Percentiles rank a stretch among this genome's conserved stretches.
Conservation (phyloP, 805 yeast species). For the Candida rishiriensis region DNA sequence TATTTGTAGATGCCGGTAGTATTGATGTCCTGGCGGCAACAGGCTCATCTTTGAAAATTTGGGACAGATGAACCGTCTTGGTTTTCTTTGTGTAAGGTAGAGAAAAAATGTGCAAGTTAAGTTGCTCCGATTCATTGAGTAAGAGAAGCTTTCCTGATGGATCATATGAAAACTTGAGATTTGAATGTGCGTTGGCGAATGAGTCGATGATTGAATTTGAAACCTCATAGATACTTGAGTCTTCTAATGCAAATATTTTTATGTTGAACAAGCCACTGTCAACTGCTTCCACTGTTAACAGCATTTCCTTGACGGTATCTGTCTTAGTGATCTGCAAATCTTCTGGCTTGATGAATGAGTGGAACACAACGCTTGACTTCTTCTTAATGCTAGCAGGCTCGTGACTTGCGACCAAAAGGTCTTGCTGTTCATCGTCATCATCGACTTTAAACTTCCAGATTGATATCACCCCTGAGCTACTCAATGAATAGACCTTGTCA, state of each 20-base stretch:
- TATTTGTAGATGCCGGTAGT: constrained; percentile 38
- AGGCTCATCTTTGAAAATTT: constrained; percentile 2
- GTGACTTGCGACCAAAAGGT: constrained; percentile 3
- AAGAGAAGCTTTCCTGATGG: constrained; percentile 27
- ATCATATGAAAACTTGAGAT: constrained; percentile 21
- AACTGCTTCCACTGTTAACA: constrained; percentile 19
- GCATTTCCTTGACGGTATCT: constrained; percentile 16
- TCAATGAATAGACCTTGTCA: constrained; percentile 27
- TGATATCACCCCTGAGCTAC: constrained; percentile 27
- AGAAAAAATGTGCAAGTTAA: constrained; percentile 20
- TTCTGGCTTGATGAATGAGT: constrained; percentile 24
- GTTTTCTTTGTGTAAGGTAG: constrained; percentile 32
- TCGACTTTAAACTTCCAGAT: constrained; percentile 20
- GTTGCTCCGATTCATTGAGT: constrained; percentile 14
- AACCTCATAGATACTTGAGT: constrained; percentile 25
- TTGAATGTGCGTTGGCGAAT: constrained; percentile 4
- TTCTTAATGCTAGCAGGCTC: constrained; percentile 9
- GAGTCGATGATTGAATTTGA: constrained; percentile 24
- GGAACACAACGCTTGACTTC: constrained; percentile 14
- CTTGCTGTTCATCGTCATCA: constrained; percentile 6
- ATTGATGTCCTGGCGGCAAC: constrained; percentile 27
- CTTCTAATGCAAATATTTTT: constrained; percentile 24
- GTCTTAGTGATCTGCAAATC: constrained; percentile 20
- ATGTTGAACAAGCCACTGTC: constrained; percentile 16
- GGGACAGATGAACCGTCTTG: constrained; percentile 18